Base-by-base conservation (phyloP, 257 asterid genomes). In the Lycium ferocissimum region DNA sequence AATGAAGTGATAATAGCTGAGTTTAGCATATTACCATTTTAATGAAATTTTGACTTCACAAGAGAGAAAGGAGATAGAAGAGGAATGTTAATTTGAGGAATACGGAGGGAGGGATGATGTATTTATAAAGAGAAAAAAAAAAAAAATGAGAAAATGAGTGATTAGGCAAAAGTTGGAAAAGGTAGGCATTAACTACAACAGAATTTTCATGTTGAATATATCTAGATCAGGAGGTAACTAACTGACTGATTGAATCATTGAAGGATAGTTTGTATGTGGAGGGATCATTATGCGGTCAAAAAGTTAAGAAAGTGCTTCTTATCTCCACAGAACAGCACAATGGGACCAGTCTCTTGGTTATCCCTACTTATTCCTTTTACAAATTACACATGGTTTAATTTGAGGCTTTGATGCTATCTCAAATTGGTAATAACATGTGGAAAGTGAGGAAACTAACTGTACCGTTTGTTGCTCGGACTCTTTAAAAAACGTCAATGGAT, bases 161-260 rank as follows among this genome's bases (percentile, higher is more conserved):
- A 78, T 78, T 78, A 78, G 82, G 82, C 65, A 78, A 78, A 53
- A 53, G 82, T 78, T 47, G n/a, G 13, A 8, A 78, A 53, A 53
- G 65, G 65, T 78, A 53, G 82, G 82, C 49, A 14, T 26, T 26
- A 53, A 9, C 20, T 40, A 70, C 79, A 53, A 78, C 33, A 53
- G 82, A 51, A 78, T 9, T 26, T 35, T 54, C 82, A 53, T 78
- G 82, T 53, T 53, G 14, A 78, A 33, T 53, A 76, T 51, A 47
- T 76, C 7, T 76, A 14, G 47, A 76, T 51, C 47, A 76, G n/a
- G 37, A 51, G 82, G 53, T 26, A 47, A 76, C 45, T 76, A 33
- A 76, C 63, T 76, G 47, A 76, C 38, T 76, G 65, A 33, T 78
- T 56, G 82, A 15, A 57, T 26, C 33, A 26, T 26, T 26, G 33